phyloP scores from a whole-genome alignment of 768 basidiomycete genomes.

The Amanita molliuscula region DNA sequence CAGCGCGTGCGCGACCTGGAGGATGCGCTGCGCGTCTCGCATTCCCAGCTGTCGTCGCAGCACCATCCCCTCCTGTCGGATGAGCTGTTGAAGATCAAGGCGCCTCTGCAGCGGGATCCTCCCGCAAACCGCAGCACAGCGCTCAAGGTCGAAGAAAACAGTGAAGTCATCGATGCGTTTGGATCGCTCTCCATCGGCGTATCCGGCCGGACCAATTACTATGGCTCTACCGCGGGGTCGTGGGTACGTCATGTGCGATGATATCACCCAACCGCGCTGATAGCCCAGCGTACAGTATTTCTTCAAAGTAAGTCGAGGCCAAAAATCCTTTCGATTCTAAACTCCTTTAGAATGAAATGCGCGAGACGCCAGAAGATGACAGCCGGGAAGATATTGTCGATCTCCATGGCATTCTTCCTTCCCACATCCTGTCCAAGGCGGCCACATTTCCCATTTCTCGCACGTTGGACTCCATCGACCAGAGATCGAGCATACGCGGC shows the following conservation, averaged over 20 bases:
- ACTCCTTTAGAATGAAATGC: conserved; percentile 44
- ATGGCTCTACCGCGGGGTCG: conserved; percentile 66
- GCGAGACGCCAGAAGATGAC: conserved; percentile 46
- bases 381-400: conserved; percentile 37
- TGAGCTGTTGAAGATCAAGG: conserved; percentile 66
- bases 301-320: conserved; percentile 50
- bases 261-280: conserved; percentile 2
- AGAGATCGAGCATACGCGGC: conserved; percentile 39
- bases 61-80: conserved; percentile 60
- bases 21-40: conserved; percentile 53
- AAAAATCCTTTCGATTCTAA: neutral
- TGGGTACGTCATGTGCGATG: conserved; percentile 38
- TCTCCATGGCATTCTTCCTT: conserved; percentile 46
- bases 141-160: conserved; percentile 52
- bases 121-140: conserved; percentile 27
- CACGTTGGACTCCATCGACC: conserved; percentile 24
- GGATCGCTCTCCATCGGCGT: conserved; percentile 68
- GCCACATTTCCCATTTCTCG: conserved; percentile 55
- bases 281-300: conserved; percentile 44
- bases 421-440: conserved; percentile 54
- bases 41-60: conserved; percentile 47
- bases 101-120: conserved; percentile 64
- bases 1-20: conserved; percentile 70
- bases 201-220: conserved; percentile 67
- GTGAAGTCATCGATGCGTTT: conserved; percentile 71